phyloP scores from a whole-genome alignment of 805 yeast genomes.

The Cyberlindnera japonica region DNA sequence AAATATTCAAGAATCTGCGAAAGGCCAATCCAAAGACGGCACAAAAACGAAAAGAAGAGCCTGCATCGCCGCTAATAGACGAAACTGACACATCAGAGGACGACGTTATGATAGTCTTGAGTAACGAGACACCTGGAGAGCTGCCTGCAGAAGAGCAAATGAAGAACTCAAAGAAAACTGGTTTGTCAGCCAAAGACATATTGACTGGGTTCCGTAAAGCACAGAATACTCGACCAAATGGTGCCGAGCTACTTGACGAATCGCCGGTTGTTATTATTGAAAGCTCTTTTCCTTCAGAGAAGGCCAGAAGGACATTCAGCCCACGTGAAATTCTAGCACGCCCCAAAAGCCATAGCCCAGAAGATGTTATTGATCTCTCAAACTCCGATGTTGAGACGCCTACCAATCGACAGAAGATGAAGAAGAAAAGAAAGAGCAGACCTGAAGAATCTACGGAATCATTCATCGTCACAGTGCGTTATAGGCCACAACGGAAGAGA shows the following conservation, averaged over 20 bases:
- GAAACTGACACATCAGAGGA: not conserved
- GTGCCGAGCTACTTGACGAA: too few species aligned
- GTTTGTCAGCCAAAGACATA: constrained; percentile 4
- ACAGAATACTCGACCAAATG: not conserved
- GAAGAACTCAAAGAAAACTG: constrained; percentile 1
- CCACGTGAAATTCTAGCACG: too few species aligned
- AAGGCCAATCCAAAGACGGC: constrained; percentile 2
- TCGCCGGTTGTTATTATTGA: too few species aligned
- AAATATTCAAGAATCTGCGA: constrained; percentile 13
- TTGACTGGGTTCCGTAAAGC: constrained; percentile 8
- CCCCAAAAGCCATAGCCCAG: not conserved
- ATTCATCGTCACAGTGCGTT: constrained; percentile 18
- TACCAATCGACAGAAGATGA: constrained; percentile 1
- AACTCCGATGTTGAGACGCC: constrained; percentile 8
- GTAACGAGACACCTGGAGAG: not conserved
- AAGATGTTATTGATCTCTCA: constrained; percentile 16
- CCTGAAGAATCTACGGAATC: not conserved
- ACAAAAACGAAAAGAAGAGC: not conserved
- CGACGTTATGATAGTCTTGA: not conserved
- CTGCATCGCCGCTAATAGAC: not conserved
- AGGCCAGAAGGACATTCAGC: too few species aligned
- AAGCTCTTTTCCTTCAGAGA: too few species aligned
- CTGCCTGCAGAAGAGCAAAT: not conserved
- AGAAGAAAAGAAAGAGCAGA: not conserved
- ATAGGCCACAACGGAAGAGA: constrained; percentile 17